phyloP scores from a whole-genome alignment of 2,329 filamentous ascomycete genomes.

The Aspergillus niger region DNA sequence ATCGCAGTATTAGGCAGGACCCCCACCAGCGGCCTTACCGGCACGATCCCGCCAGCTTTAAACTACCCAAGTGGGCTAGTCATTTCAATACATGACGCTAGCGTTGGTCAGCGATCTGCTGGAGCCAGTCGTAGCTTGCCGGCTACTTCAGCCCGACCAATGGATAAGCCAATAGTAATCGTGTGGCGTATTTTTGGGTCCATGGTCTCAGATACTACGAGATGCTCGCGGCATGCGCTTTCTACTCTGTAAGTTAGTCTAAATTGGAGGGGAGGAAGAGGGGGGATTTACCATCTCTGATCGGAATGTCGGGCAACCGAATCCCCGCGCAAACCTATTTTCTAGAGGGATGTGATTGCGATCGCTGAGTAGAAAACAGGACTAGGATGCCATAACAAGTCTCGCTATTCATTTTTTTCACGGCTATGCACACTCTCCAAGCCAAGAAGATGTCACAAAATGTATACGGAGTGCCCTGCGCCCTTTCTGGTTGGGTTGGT shows the following conservation, averaged over 20 bases:
- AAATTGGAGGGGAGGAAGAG: not conserved
- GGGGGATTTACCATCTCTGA: not conserved
- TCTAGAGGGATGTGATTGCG: not conserved
- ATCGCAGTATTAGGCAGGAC: not conserved
- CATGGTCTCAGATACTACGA: slow-evolving; percentile 2
- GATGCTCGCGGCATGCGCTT: not conserved
- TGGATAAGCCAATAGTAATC: slow-evolving; percentile 15
- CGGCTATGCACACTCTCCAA: not conserved
- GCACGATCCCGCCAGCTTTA: not conserved
- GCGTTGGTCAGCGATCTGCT: slow-evolving; percentile 18
- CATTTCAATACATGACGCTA: slow-evolving; percentile 9
- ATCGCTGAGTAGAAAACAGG: not conserved
- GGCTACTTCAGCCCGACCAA: slow-evolving; percentile 20
- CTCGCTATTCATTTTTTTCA: not conserved
- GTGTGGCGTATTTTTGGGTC: slow-evolving; percentile 17
- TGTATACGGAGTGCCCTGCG: not conserved
- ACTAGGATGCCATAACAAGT: not conserved
- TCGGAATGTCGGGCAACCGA: not conserved
- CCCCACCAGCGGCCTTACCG: not conserved
- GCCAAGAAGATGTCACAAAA: not conserved
- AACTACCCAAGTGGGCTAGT: not conserved
- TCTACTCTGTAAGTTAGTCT: not conserved
- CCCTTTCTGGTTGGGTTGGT: slow-evolving; percentile 4
- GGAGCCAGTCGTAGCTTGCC: slow-evolving; percentile 7
- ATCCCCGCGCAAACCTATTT: not conserved